A percentile compares a stretch with the other conserved stretches of the same genome.
These are phyloP conservation scores for Boletus reticuloceps DNA, from an alignment of 768 basidiomycete genomes.

Conservation along the genomic window DNA sequence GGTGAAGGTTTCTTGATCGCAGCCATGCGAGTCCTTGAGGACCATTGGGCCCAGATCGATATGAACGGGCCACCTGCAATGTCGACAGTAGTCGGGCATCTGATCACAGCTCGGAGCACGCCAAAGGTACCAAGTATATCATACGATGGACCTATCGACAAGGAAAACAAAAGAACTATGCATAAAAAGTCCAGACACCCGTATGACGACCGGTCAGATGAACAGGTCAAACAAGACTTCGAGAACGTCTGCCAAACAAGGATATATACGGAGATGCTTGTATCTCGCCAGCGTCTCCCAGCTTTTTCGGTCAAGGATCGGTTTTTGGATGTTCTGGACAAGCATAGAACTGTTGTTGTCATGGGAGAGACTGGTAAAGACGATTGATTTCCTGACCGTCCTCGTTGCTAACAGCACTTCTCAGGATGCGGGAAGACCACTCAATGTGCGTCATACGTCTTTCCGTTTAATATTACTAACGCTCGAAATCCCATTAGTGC, in stretches of 20 bases:
- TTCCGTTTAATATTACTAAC: not conserved
- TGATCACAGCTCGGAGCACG: slow-evolving; percentile 11
- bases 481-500: slow-evolving; percentile 45
- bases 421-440: slow-evolving; percentile 90
- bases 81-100: slow-evolving; percentile 52
- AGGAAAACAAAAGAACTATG: not conserved
- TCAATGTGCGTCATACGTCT: slow-evolving; percentile 49
- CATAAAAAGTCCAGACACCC: slow-evolving; percentile 1
- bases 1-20: slow-evolving; percentile 75
- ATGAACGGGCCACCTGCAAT: slow-evolving; percentile 76
- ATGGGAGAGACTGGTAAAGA: slow-evolving; percentile 83
- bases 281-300: slow-evolving; percentile 61
- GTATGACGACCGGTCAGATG: slow-evolving; percentile 45
- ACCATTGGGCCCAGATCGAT: slow-evolving; percentile 64
- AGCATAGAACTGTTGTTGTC: slow-evolving; percentile 71
- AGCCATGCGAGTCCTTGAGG: slow-evolving; percentile 67
- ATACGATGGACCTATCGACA: not conserved
- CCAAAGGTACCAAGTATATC: slow-evolving; percentile 16
- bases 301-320: slow-evolving; percentile 66
- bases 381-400: not conserved
- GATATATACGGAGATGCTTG: slow-evolving; percentile 57
- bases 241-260: slow-evolving; percentile 40
- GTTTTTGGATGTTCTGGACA: slow-evolving; percentile 58
- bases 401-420: slow-evolving; percentile 1
- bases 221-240: slow-evolving; percentile 53